Percentiles rank a stretch among this genome's conserved stretches.
phyloP scores from a whole-genome alignment of 2,329 filamentous ascomycete genomes.

The Microsporum audouinii region DNA sequence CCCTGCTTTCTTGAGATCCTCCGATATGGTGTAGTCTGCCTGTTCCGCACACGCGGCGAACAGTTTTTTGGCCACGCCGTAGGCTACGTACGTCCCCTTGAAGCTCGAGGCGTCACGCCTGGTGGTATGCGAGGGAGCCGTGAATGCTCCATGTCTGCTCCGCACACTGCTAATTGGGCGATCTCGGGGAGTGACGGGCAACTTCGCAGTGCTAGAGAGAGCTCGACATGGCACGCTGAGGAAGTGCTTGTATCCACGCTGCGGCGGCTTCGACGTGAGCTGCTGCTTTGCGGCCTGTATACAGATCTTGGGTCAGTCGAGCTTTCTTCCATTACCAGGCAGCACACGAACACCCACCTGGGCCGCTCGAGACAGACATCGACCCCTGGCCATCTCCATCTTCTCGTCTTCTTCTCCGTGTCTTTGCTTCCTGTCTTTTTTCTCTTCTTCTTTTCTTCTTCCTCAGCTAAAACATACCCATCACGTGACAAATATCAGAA shows the following conservation, averaged over 20 bases:
- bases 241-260: not conserved
- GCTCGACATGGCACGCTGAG: not conserved
- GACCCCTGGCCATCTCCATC: not conserved
- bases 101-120: not conserved
- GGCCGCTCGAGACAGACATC: not conserved
- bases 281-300: not conserved
- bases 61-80: slow-evolving; percentile 65
- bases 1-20: slow-evolving; percentile 53
- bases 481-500: not conserved
- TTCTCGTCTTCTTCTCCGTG: not conserved
- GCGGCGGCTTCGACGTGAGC: not conserved
- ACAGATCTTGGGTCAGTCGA: not conserved
- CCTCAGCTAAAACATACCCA: not conserved
- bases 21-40: slow-evolving; percentile 65
- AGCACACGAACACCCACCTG: not conserved
- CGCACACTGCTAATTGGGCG: not conserved
- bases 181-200: not conserved
- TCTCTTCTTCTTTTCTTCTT: not conserved
- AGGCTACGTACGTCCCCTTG: slow-evolving; percentile 62
- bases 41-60: slow-evolving; percentile 63
- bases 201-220: not conserved
- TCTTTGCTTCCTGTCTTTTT: not conserved
- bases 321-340: not conserved
- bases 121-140: not conserved
- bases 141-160: not conserved